Evolutionary conservation across 768 basidiomycete species (phyloP).

Genomic region (Termitomyces sp.): DNA sequence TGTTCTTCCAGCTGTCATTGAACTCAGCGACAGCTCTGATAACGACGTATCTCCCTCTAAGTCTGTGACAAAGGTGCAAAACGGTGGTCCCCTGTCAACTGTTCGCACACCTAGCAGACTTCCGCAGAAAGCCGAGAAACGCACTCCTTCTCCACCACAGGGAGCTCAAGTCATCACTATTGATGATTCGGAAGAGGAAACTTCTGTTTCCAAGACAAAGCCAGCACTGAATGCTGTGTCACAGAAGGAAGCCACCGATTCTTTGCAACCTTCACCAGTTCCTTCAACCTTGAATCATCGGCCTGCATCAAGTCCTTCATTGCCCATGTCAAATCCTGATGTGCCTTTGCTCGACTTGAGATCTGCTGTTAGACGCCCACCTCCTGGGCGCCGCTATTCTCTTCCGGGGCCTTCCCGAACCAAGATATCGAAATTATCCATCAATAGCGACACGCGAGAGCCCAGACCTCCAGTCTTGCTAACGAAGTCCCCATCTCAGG

Average conservation of each 20-base stretch:
- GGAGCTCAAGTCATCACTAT: neutral
- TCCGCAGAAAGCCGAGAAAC: neutral
- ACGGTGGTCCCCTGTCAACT: constrained; percentile 1
- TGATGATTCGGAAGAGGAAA: constrained; percentile 4
- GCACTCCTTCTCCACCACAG: neutral
- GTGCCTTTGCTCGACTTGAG: neutral
- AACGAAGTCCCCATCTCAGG: constrained; percentile 1
- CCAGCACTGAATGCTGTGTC: neutral
- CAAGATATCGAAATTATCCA: neutral
- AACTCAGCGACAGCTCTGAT: constrained; percentile 7
- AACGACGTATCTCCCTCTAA: neutral
- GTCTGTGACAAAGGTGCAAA: neutral
- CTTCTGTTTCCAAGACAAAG: neutral
- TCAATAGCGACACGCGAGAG: neutral
- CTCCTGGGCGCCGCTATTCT: too few relatives aligned
- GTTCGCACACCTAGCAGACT: neutral
- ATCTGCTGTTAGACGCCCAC: neutral
- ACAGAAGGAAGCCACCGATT: neutral
- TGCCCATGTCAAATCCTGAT: neutral
- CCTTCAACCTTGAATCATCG: neutral
- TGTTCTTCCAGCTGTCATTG: constrained; percentile 3
- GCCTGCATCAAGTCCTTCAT: neutral
- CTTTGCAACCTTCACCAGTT: neutral
- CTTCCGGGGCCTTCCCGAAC: neutral
- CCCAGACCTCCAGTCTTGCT: neutral